Base-by-base conservation (phyloP, 805 yeast genomes). In the Middelhovenomyces tepae region DNA sequence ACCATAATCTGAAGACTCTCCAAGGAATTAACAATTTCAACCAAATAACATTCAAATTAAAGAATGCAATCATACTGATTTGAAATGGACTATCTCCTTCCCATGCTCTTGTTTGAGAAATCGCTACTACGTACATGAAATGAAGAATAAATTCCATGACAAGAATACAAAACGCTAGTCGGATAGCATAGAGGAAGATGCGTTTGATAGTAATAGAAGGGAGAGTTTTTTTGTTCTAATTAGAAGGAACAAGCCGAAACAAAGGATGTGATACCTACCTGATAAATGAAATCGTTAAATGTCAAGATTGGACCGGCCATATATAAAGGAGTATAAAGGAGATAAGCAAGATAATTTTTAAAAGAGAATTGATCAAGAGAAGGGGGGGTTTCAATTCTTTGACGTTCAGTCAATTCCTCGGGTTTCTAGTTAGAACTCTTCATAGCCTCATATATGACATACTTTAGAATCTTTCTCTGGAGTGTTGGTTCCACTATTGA, bases 291-390 rank as follows among this genome's bases (percentile, higher is more conserved):
- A 56, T 91, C 98, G 59, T 91, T 91, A 64, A 82, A 91, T 0
- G 97, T 82, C 26, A 91, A 52, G 11, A 91, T 75, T 16, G 99
- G 99, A 1, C 99, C 99, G 2, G 95, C 96, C 46, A 91, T 77
- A 57, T 82, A 83, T 30, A 91, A 60, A 3, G 99, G 99, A 0
- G 95, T 73, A 49, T 91, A 91, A 4, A 79, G 60, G 21, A 83
- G 54, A 51, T 86, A 91, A 0, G 94, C 77, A 26, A 85, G 39
- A 52, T 80, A 84, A 51, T 83, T 81, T 27, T 56, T 32, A n/a
- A 75, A 45, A 20, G 63, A 65, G 57, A 86, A 91, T 27, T 76
- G 83, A 2, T 58, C 46, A 0, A 74, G 34, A 1, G 74, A 75
- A 28, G 79, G 65, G 4, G 80, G 80, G 4, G 35, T 28, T 21